Percentiles rank a stretch among this genome's conserved stretches.
Evolutionary conservation across 208 protist genomes (phyloP).

Genomic region (Leishmania turanica): DNA sequence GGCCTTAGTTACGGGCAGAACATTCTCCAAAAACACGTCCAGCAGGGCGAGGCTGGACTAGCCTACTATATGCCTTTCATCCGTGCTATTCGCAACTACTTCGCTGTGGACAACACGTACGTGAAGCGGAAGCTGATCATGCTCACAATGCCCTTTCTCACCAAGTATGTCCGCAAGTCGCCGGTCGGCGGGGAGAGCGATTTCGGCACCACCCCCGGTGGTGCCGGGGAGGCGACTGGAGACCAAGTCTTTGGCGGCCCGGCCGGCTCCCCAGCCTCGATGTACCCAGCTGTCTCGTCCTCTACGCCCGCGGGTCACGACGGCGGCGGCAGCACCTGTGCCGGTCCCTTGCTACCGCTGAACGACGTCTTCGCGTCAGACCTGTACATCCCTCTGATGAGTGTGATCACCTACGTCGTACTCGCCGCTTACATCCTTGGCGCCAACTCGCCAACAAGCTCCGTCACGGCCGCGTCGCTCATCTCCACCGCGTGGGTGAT

Average conservation of each 20-base stretch:
- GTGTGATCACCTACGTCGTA: conserved; percentile 75
- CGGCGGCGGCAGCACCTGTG: conserved; percentile 6
- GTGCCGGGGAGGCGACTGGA: conserved; percentile 10
- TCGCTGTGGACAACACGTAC: conserved; percentile 81
- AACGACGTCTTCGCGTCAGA: conserved; percentile 68
- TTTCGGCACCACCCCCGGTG: conserved; percentile 11
- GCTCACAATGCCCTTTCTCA: conserved; percentile 74
- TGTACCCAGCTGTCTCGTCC: conserved; percentile 7
- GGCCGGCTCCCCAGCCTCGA: conserved; percentile 3
- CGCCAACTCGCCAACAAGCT: conserved; percentile 31
- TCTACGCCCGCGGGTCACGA: conserved; percentile 1
- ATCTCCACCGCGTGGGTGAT: conserved; percentile 52
- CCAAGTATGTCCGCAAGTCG: conserved; percentile 24
- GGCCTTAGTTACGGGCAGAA: conserved; percentile 81
- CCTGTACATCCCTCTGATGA: conserved; percentile 90
- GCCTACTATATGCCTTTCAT: conserved; percentile 67
- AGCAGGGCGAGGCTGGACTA: conserved; percentile 59
- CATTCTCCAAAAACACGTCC: conserved; percentile 61
- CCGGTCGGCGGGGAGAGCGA: conserved; percentile 17
- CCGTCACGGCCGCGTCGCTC: conserved; percentile 62
- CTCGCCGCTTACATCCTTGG: conserved; percentile 68
- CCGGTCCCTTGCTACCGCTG: conserved; percentile 36
- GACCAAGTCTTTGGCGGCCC: conserved; percentile 31
- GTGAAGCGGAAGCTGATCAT: conserved; percentile 74
- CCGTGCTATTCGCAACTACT: conserved; percentile 56